Evolutionary conservation across 75 land plant genomes (phyloP), one percentile per base, ranked within the genome.

Genomic region (Chamaecyparis obtusa): DNA sequence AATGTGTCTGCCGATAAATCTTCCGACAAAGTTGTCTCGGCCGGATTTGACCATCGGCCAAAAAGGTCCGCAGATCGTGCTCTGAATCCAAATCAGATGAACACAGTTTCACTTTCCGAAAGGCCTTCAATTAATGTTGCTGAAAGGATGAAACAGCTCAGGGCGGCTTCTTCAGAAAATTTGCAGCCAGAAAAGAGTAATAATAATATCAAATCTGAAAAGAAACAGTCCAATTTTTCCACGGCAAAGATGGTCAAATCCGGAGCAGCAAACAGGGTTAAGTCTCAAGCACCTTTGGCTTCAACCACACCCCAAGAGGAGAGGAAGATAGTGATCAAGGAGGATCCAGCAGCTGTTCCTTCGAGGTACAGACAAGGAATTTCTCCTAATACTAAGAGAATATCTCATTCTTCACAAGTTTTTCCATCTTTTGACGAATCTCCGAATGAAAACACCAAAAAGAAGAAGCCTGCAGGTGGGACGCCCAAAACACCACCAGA

Each of bases 291-390:
- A 11, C 49, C 48, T 81, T 46, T 46, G 51, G 83, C 83, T 13
- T 46, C 83, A 81, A 2, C 83, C 49, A 81, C 51, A 14, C 32
- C 13, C 83, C 83, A 81, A 44, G 83, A 81, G n/a, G 87, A 86
- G 24, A 86, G 74, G 80, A 92, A 86, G 57, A 76, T 91, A 72
- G 90, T 91, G 2, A 93, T 94, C 81, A 94, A 94, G 76, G 92
- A 92, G 88, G 92, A 93, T 85, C 89, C 91, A 69, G 86, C 55
- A 16, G 67, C 16, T 17, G 93, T 94, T 76, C 86, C 93, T 57
- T 94, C 96, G 3, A 86, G 96, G 85, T 94, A 94, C 57, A 92
- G 91, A 91, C 92, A 90, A 39, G 93, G 92, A 54, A 41, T 46
- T 51, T 44, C 85, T 32, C 39, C 74, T 16, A 89, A 64, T 44